Conservation (phyloP, 441 rosid species). For the Pelargonium fulgidum region DNA sequence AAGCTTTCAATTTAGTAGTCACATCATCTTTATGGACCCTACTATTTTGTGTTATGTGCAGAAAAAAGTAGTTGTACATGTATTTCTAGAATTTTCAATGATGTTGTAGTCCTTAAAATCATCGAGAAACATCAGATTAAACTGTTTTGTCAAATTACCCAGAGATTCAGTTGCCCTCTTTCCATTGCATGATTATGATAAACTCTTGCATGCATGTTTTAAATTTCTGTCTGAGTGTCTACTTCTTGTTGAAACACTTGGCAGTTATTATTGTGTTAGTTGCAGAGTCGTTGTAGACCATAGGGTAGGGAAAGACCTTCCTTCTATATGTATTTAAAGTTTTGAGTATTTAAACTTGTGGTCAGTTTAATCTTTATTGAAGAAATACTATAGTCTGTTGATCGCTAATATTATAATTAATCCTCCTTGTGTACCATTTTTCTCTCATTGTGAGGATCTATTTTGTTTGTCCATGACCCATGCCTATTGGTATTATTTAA, state of each 20-base stretch:
- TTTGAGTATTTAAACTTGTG: conserved; percentile 48
- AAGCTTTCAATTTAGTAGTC: neutral
- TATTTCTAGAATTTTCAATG: neutral
- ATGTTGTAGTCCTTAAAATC: neutral
- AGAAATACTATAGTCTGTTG: too few species aligned
- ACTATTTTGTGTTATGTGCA: neutral
- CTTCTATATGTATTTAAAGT: conserved; percentile 64
- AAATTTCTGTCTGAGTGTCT: neutral
- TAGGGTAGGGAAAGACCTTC: conserved; percentile 75
- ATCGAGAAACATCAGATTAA: neutral
- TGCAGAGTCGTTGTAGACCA: conserved; percentile 95
- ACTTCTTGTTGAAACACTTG: conserved; percentile 16
- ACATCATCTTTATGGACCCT: neutral
- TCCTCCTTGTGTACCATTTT: too few species aligned
- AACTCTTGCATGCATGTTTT: neutral
- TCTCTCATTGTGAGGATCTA: too few species aligned
- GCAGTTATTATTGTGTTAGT: conserved; percentile 20
- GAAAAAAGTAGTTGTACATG: neutral
- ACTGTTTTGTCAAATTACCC: neutral
- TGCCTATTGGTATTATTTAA: too few species aligned
- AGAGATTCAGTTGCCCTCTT: neutral
- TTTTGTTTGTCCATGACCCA: too few species aligned
- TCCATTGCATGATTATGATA: neutral
- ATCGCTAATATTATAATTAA: too few species aligned
- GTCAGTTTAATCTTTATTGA: neutral